phyloP scores from a whole-genome alignment of 352 stramenopile species.

The Pythium aphanidermatum region DNA sequence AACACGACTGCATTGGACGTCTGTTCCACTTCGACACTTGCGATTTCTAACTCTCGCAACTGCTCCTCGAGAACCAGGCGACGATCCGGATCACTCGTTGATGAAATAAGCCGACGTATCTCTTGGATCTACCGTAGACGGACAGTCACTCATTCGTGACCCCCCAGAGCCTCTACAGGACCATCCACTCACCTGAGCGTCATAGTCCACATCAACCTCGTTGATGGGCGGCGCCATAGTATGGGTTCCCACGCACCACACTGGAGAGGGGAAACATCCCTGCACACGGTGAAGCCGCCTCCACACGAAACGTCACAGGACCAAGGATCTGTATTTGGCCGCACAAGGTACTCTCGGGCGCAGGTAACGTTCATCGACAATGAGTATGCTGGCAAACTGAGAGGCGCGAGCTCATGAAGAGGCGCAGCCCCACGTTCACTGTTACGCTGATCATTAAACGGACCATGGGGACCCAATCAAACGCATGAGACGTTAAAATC shows the following conservation, averaged over 20 bases:
- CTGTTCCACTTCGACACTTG: constrained; percentile 41
- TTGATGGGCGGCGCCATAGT: constrained; percentile 57
- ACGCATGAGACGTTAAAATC: constrained; percentile 10
- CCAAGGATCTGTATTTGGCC: too few relatives aligned
- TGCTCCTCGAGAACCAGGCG: constrained; percentile 58
- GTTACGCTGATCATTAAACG: too few relatives aligned
- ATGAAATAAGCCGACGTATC: constrained; percentile 70
- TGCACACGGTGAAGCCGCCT: too few relatives aligned
- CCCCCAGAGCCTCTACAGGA: neutral
- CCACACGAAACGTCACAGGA: constrained; percentile 1
- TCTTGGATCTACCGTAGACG: constrained; percentile 49
- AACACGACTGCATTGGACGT: constrained; percentile 1
- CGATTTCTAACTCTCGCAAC: constrained; percentile 54
- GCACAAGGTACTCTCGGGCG: too few relatives aligned
- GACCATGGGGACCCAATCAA: constrained; percentile 14
- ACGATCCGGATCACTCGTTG: constrained; percentile 55
- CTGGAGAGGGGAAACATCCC: too few relatives aligned
- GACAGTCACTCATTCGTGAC: too few relatives aligned
- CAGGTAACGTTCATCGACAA: too few relatives aligned
- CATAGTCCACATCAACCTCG: constrained; percentile 60
- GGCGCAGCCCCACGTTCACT: too few relatives aligned
- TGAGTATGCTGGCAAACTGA: too few relatives aligned
- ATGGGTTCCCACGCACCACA: neutral
- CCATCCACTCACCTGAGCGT: constrained; percentile 40
- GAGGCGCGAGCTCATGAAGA: too few relatives aligned